A percentile compares a stretch with the other conserved stretches of the same genome.
These are phyloP conservation scores for Schoenoplectus triqueter DNA, from an alignment of 202 grass and related monocot species.

Conservation along the genomic window DNA sequence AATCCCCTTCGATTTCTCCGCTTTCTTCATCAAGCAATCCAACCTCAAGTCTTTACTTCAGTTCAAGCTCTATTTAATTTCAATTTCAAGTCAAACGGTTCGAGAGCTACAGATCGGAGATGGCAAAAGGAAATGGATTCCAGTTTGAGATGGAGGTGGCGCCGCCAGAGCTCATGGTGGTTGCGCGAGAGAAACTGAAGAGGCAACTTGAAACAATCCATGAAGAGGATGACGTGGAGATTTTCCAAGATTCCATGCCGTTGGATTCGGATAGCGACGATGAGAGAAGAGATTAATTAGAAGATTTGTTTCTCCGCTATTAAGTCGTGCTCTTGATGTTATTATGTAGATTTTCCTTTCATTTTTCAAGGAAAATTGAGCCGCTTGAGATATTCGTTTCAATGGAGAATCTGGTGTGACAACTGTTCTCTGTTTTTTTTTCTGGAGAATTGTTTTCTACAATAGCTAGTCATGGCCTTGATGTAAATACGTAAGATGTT, in stretches of 20 bases:
- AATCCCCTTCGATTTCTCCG: conserved; percentile 21
- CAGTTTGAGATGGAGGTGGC: conserved; percentile 33
- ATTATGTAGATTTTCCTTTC: conserved; percentile 1
- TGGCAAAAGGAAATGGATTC: conserved; percentile 21
- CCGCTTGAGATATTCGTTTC: conserved; percentile 18
- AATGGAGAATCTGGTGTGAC: background rate
- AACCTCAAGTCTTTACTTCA: background rate
- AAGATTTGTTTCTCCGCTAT: background rate
- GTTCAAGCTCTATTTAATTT: background rate
- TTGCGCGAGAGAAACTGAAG: conserved; percentile 30
- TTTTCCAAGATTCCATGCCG: background rate
- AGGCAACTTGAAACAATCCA: conserved; percentile 27
- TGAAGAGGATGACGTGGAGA: conserved; percentile 26
- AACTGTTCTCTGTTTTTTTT: background rate
- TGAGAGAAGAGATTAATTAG: conserved; percentile 14
- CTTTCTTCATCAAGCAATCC: background rate
- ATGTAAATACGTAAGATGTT: background rate
- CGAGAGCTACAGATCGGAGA: background rate
- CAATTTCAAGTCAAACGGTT: background rate
- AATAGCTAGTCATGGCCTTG: background rate
- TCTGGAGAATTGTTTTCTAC: background rate
- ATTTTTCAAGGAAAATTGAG: conserved; percentile 9
- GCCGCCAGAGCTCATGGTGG: conserved; percentile 26
- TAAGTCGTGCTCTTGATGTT: conserved; percentile 9
- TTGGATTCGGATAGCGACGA: background rate